Evolutionary conservation across 2,329 filamentous ascomycete species (phyloP).

Genomic region (Sarocladiaceae sp.): DNA sequence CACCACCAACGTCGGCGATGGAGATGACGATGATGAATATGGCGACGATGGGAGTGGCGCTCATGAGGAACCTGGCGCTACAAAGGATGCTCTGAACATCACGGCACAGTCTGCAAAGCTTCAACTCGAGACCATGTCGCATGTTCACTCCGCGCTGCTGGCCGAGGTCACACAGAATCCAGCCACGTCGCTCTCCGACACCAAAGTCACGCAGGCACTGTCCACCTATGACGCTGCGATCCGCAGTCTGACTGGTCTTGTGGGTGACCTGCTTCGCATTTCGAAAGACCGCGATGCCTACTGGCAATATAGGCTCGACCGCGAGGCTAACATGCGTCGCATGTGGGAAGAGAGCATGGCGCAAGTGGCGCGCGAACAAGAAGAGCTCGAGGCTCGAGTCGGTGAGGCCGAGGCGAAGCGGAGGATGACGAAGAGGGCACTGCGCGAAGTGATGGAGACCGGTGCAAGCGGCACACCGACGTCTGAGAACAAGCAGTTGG

Average conservation of each 20-base stretch:
- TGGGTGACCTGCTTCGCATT: slow-evolving; percentile 84
- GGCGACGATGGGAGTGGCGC: slow-evolving; percentile 69
- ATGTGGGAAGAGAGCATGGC: slow-evolving; percentile 99
- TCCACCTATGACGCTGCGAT: slow-evolving; percentile 85
- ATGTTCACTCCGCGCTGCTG: slow-evolving; percentile 77
- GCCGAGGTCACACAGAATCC: slow-evolving; percentile 62
- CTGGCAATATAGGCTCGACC: slow-evolving; percentile 92
- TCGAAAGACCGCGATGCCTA: slow-evolving; percentile 90
- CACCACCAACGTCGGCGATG: slow-evolving; percentile 30
- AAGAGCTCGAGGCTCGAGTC: slow-evolving; percentile 79
- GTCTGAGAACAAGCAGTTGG: slow-evolving; percentile 12
- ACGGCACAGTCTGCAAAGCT: slow-evolving; percentile 91
- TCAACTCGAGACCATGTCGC: slow-evolving; percentile 83
- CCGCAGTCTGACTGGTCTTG: slow-evolving; percentile 74
- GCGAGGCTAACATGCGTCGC: slow-evolving; percentile 82
- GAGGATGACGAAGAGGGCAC: slow-evolving; percentile 79
- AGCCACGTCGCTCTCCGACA: slow-evolving; percentile 65
- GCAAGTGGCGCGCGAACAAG: slow-evolving; percentile 88
- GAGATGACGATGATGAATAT: slow-evolving; percentile 69
- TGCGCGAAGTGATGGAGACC: slow-evolving; percentile 74
- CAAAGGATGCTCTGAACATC: slow-evolving; percentile 93
- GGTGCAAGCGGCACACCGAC: slow-evolving; percentile 27
- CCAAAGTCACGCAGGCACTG: slow-evolving; percentile 69
- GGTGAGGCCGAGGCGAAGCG: slow-evolving; percentile 87
- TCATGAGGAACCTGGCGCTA: slow-evolving; percentile 64